These are phyloP conservation scores for Talaromyces islandicus DNA, from an alignment of 2,329 filamentous ascomycete species.

Conservation along the genomic window DNA sequence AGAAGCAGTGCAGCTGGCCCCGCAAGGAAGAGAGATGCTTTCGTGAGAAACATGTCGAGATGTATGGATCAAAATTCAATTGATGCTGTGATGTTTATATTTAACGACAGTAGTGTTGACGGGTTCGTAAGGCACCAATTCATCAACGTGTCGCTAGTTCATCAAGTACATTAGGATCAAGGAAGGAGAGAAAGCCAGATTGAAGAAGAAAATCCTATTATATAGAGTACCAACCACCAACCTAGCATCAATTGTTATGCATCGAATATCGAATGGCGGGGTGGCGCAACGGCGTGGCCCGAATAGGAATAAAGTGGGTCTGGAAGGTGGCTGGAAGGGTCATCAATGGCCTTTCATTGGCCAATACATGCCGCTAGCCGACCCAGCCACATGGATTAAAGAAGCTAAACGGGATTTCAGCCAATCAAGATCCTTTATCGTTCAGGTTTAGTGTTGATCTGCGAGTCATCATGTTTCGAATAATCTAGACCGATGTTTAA, in stretches of 20 bases:
- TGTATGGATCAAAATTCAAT: not conserved
- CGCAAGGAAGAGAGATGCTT: not conserved
- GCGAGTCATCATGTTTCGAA: not conserved
- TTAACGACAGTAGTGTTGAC: not conserved
- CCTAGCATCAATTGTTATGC: not conserved
- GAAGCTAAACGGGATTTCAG: not conserved
- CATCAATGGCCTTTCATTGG: not conserved
- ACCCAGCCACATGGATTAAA: not conserved
- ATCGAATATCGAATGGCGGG: not conserved
- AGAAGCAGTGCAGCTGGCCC: not conserved
- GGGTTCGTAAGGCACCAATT: not conserved
- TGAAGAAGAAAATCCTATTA: not conserved
- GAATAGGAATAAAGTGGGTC: not conserved
- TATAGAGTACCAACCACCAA: not conserved
- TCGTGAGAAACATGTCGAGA: not conserved
- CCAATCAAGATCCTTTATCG: not conserved
- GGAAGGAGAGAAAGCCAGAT: not conserved
- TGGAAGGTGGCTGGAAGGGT: not conserved
- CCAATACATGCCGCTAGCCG: not conserved
- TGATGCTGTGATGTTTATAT: not conserved
- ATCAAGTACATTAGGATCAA: not conserved
- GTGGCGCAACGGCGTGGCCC: not conserved
- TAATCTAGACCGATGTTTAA: not conserved
- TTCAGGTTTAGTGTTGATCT: not conserved
- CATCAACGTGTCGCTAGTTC: not conserved